A percentile compares a stretch with the other conserved stretches of the same genome.
phyloP scores from a whole-genome alignment of 1,284 basidiomycete species.

The Rhodotorula sp. region DNA sequence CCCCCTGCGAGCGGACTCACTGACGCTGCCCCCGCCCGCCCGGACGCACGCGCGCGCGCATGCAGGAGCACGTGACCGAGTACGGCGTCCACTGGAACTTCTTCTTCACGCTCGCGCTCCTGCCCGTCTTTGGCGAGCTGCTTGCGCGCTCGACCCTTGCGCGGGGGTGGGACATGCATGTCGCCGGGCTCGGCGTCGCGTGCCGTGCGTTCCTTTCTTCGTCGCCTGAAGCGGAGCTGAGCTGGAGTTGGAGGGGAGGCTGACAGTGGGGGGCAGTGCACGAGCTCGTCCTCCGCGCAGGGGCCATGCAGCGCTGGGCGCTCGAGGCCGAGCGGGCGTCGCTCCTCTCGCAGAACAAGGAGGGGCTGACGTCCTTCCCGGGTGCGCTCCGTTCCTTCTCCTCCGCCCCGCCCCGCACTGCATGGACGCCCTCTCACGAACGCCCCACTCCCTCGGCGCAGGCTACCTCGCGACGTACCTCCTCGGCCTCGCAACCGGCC shows the following conservation, averaged over 20 bases:
- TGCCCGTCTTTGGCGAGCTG: slow-evolving; percentile 74
- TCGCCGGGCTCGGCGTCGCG: slow-evolving; percentile 67
- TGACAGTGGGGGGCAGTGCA: slow-evolving; percentile 60
- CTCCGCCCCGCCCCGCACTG: background rate
- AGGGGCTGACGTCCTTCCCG: slow-evolving; percentile 78
- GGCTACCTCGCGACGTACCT: slow-evolving; percentile 91
- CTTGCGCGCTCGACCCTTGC: slow-evolving; percentile 58
- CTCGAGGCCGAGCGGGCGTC: slow-evolving; percentile 64
- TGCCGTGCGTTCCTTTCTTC: slow-evolving; percentile 56
- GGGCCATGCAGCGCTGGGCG: slow-evolving; percentile 65
- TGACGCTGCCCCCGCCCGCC: no score
- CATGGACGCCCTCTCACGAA: background rate
- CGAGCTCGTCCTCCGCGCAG: slow-evolving; percentile 63
- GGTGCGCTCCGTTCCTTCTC: slow-evolving; percentile 56
- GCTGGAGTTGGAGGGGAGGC: background rate
- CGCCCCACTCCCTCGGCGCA: slow-evolving; percentile 45
- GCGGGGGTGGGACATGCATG: slow-evolving; percentile 62
- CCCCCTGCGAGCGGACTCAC: no score
- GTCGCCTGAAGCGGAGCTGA: background rate
- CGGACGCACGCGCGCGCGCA: no score
- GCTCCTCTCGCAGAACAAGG: slow-evolving; percentile 82
- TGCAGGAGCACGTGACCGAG: slow-evolving; percentile 89
- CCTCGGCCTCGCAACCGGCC: slow-evolving; percentile 78
- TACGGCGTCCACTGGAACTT: slow-evolving; percentile 99
- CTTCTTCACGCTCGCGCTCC: slow-evolving; percentile 84